These are phyloP conservation scores for Penicillium sp. DNA, from an alignment of 2,329 filamentous ascomycete genomes.

Conservation along the genomic window DNA sequence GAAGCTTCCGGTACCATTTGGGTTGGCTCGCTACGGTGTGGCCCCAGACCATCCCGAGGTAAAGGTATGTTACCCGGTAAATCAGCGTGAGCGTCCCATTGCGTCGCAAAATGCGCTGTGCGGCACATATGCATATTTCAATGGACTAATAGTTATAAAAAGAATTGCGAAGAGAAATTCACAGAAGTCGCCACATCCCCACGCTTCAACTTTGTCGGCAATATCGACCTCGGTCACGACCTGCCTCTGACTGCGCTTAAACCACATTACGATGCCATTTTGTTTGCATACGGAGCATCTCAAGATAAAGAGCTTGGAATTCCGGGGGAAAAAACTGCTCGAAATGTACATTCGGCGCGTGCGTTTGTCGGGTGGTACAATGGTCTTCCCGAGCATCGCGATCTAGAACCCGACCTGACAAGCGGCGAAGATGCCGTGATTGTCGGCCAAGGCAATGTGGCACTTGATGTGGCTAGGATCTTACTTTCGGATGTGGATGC, in stretches of 20 bases:
- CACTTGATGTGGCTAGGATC: slow-evolving; percentile 87
- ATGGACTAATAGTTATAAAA: slow-evolving; percentile 1
- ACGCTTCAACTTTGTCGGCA: slow-evolving; percentile 87
- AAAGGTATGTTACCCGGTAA: slow-evolving; percentile 61
- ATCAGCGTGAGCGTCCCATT: neutral
- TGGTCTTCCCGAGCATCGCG: slow-evolving; percentile 77
- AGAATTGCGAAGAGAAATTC: slow-evolving; percentile 96
- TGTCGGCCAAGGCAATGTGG: slow-evolving; percentile 94
- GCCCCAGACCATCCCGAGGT: slow-evolving; percentile 99
- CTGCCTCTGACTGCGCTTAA: slow-evolving; percentile 68
- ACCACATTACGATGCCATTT: slow-evolving; percentile 83
- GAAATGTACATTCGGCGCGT: slow-evolving; percentile 80
- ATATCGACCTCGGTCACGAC: slow-evolving; percentile 71
- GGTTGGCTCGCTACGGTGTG: slow-evolving; percentile 88
- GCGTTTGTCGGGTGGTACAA: slow-evolving; percentile 99
- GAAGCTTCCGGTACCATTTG: slow-evolving; percentile 85
- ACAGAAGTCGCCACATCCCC: slow-evolving; percentile 79
- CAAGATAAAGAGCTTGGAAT: slow-evolving; percentile 77
- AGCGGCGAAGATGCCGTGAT: slow-evolving; percentile 79
- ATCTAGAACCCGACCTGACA: slow-evolving; percentile 70
- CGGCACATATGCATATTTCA: neutral
- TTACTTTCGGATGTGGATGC: slow-evolving; percentile 72
- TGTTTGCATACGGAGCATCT: slow-evolving; percentile 90
- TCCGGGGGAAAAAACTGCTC: slow-evolving; percentile 66
- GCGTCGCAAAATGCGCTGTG: neutral